phyloP scores from a whole-genome alignment of 495 filamentous ascomycete species.

The Saxophila tyrrhenica region DNA sequence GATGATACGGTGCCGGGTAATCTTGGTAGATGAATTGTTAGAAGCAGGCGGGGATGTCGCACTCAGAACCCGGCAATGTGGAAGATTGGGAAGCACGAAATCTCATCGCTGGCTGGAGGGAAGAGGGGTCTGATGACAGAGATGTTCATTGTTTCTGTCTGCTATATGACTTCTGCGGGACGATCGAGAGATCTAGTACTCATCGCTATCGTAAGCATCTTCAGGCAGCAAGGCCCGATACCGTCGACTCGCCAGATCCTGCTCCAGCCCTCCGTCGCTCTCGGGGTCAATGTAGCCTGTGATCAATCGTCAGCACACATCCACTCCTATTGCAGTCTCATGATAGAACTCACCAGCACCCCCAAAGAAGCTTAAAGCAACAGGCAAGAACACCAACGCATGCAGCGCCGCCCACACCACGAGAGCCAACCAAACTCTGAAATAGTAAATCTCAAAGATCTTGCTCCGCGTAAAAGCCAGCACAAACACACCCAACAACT shows the following conservation, averaged over 20 bases:
- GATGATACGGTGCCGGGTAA: too few relatives aligned
- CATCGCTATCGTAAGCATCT: conserved; percentile 33
- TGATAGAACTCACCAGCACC: conserved; percentile 53
- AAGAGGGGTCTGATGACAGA: too few relatives aligned
- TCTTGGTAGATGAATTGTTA: too few relatives aligned
- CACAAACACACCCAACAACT: conserved; percentile 82
- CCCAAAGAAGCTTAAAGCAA: conserved; percentile 74
- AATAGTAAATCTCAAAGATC: conserved; percentile 99
- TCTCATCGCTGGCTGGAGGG: too few relatives aligned
- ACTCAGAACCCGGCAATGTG: too few relatives aligned
- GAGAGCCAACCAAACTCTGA: conserved; percentile 86
- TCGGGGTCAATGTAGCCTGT: conserved; percentile 74
- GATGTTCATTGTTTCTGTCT: too few relatives aligned
- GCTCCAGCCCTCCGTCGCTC: conserved; percentile 70
- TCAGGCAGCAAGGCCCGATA: conserved; percentile 34
- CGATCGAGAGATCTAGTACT: too few relatives aligned
- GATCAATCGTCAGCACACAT: conserved; percentile 9
- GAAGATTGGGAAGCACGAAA: too few relatives aligned
- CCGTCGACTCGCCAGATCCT: conserved; percentile 50
- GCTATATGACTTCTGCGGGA: too few relatives aligned
- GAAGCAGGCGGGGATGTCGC: too few relatives aligned
- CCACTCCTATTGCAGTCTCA: background rate
- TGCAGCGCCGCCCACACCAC: conserved; percentile 82
- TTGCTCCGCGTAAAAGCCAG: conserved; percentile 91
- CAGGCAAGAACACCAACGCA: conserved; percentile 83